These are phyloP conservation scores for Suillus discolor DNA, from an alignment of 768 basidiomycete species.

Conservation along the genomic window DNA sequence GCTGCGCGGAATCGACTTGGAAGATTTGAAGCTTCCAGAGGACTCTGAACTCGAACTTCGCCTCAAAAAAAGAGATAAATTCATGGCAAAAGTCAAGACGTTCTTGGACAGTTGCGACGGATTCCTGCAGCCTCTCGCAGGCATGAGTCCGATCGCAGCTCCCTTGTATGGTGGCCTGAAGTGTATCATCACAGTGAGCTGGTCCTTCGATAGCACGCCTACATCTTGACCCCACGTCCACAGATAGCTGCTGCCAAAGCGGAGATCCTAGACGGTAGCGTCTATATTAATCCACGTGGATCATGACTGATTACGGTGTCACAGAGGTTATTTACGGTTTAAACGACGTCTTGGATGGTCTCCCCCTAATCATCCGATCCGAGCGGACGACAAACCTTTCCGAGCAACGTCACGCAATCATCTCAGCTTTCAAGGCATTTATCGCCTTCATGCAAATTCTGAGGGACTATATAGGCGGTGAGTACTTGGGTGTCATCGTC, in stretches of 20 bases:
- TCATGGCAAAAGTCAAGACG: neutral
- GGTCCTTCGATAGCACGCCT: neutral
- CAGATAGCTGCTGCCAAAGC: neutral
- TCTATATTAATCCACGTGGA: neutral
- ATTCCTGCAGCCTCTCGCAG: neutral
- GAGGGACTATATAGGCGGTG: neutral
- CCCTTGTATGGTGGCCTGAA: neutral
- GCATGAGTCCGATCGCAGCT: neutral
- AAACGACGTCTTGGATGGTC: neutral
- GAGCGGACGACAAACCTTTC: neutral
- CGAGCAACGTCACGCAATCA: neutral
- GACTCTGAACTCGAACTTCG: neutral
- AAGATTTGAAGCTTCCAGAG: neutral
- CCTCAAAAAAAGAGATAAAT: neutral
- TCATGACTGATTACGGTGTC: neutral
- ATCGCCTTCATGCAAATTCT: neutral
- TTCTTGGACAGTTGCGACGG: neutral
- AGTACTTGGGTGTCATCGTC: neutral
- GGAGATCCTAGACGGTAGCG: neutral
- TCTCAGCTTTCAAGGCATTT: neutral
- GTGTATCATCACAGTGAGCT: neutral
- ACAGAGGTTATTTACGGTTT: neutral
- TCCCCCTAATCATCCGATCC: neutral
- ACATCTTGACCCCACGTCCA: neutral
- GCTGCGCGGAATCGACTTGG: neutral